Evolutionary conservation across 2,329 filamentous ascomycete genomes (phyloP).

Genomic region (Sphaerulina populicola): DNA sequence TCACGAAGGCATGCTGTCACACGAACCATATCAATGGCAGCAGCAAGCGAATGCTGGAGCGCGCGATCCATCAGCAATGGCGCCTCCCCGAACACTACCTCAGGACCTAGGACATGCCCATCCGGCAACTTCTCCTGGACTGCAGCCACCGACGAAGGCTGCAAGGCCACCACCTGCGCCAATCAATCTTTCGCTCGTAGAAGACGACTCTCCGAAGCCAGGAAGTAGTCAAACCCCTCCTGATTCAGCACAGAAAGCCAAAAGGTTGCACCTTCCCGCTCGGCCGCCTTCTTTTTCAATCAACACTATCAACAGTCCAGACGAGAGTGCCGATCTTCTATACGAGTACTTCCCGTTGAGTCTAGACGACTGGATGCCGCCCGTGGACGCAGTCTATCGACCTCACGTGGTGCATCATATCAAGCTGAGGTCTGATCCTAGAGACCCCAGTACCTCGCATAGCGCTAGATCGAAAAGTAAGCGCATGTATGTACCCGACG

Average conservation of each 20-base stretch:
- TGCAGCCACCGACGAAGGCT: conserved; percentile 33
- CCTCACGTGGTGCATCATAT: conserved; percentile 93
- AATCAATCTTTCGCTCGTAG: conserved; percentile 49
- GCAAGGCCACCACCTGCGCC: conserved; percentile 39
- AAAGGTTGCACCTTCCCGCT: conserved; percentile 29
- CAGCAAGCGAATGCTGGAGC: conserved; percentile 15
- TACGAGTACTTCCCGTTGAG: conserved; percentile 94
- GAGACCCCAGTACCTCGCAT: conserved; percentile 33
- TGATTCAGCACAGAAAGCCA: conserved; percentile 19
- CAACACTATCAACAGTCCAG: conserved; percentile 51
- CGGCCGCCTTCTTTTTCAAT: conserved; percentile 41
- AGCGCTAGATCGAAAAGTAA: conserved; percentile 16
- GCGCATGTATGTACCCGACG: conserved; percentile 8
- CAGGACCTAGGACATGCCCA: conserved; percentile 19
- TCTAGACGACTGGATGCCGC: conserved; percentile 86
- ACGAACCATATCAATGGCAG: conserved; percentile 39
- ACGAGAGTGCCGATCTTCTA: conserved; percentile 71
- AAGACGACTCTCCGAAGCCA: conserved; percentile 44
- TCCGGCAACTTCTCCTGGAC: conserved; percentile 44
- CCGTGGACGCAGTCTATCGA: conserved; percentile 80
- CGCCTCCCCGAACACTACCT: conserved; percentile 24
- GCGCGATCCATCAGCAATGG: conserved; percentile 36
- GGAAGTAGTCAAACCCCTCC: conserved; percentile 20
- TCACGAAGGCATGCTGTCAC: conserved; percentile 35
- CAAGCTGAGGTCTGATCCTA: conserved; percentile 42